Evolutionary conservation across 345 rosid genomes (phyloP).

Genomic region (Crucihimalaya himalaica): DNA sequence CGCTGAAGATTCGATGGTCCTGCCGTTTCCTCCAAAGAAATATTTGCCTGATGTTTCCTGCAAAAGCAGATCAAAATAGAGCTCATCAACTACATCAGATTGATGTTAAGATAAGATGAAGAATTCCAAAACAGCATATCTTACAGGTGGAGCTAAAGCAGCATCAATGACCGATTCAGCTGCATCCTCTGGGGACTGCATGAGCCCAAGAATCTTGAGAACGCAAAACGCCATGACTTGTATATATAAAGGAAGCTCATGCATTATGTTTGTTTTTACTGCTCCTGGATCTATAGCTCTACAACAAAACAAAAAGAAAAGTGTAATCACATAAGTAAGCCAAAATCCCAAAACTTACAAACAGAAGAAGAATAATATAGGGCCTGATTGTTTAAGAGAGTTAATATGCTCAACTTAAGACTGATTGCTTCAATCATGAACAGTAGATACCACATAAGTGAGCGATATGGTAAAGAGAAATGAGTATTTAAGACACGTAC

Average conservation of each 20-base stretch:
- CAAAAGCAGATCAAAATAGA: slow-evolving; percentile 19
- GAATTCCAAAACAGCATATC: slow-evolving; percentile 17
- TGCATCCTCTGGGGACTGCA: slow-evolving; percentile 65
- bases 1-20: slow-evolving; percentile 56
- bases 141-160: slow-evolving; percentile 82
- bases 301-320: slow-evolving; percentile 9
- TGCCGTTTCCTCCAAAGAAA: slow-evolving; percentile 83
- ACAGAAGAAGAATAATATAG: neutral
- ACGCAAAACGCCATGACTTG: slow-evolving; percentile 47
- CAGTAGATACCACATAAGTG: neutral
- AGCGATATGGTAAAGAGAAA: neutral
- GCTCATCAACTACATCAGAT: slow-evolving; percentile 16
- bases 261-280: slow-evolving; percentile 83
- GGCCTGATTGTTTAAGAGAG: neutral
- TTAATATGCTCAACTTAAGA: neutral
- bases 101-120: slow-evolving; percentile 17
- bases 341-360: neutral
- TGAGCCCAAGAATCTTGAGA: slow-evolving; percentile 56
- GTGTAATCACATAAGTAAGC: neutral
- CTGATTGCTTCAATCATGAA: neutral
- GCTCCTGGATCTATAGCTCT: slow-evolving; percentile 94
- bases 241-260: slow-evolving; percentile 71
- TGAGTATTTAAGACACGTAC: slow-evolving; percentile 49
- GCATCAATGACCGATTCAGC: slow-evolving; percentile 73
- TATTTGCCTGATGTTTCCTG: slow-evolving; percentile 76